Base-by-base conservation (phyloP, 768 basidiomycete genomes). In the Lentinus tigrinus region DNA sequence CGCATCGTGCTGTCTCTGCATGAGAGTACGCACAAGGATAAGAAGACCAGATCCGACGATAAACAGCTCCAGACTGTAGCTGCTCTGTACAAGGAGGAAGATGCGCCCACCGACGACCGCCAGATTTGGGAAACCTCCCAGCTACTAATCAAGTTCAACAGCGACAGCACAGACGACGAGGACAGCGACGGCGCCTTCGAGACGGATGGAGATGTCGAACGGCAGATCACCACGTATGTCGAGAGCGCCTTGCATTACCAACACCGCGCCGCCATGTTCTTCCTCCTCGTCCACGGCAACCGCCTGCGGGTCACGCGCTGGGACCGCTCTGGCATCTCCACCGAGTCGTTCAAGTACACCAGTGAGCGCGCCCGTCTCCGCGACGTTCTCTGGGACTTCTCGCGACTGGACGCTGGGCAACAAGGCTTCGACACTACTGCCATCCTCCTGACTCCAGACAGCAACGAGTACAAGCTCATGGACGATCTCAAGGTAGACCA, bases 251-350 rank as follows among this genome's bases (percentile, higher is more conserved):
- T 54, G 31, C 27, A 17, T 10, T 46, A 54, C 31, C 53, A 47
- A 21, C 42, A 46, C 14, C 53, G 53, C 43, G 24, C 31, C 19
- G 53, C 43, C 2, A 28, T 54, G 19, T 46, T 42, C 21, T 36
- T 43, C 1, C 19, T 54, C 19, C 34, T 54, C 53, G 31, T 54
- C 42, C 27, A n/a, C 48, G 54, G 47, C 26, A 6, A 10, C n/a
- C 14, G 27, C 6, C 28, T 50, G 27, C 54, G 54, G 4, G 24
- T 24, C 1, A 8, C 48, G 36, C 36, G 37, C 5, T 56, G 47
- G 46, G 54, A 48, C 40, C 36, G 54, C 7, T 56, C 54, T n/a
- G 54, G 54, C 13, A 21, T 50, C 11, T 21, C n/a, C 40, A 39
- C 54, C 2, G 19, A 27, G 36, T 19, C 14, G 26, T 13, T 28